Evolutionary conservation across 2,329 filamentous ascomycete genomes (phyloP), one percentile per base, ranked within the genome.

Genomic region (Calonectria fujianensis): DNA sequence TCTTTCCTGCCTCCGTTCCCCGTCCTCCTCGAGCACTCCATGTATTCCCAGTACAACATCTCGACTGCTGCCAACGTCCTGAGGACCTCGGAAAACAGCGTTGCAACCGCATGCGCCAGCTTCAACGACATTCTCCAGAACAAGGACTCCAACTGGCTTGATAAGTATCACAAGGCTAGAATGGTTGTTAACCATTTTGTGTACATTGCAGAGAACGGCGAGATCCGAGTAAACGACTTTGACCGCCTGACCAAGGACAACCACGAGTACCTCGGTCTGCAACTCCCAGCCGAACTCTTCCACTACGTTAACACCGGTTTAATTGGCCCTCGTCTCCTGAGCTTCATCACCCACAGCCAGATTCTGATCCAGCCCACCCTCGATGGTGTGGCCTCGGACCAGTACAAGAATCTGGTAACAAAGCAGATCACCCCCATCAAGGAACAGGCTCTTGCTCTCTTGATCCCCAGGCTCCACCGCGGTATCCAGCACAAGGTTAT

Each of bases 101-200:
- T 97, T 16, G 91, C 93, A 18, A 90, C 90, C 14, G 91, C 96
- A 4, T 97, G 95, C 82, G 90, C 92, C 69, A 93, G 93, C 66
- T 96, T 95, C 82, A 93, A 94, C 81, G 96, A 98, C 73, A 93
- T 97, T 66, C 88, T 96, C 14, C 91, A 94, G 78, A 88, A 91
- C 65, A 91, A 93, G 79, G 92, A 95, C 52, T 88, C 93, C 20
- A 90, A 94, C 67, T 99, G 98, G 89, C 88, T 95, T 39, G 94
- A 96, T 83, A 95, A 94, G 81, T 99, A 96, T 83, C 94, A 94
- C 82, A 96, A 95, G 84, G 95, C 95, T 29, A 93, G 93, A 76
- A 93, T 97, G 90, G 93, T 93, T 1, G 91, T 98, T 65, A 94
- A 96, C 81, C 96, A 98, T 84, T 96, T 96, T 84, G 93, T 97